Percentiles rank a stretch among this genome's conserved stretches.
Conservation (phyloP, 768 basidiomycete species). For the Suillus bovinus region DNA sequence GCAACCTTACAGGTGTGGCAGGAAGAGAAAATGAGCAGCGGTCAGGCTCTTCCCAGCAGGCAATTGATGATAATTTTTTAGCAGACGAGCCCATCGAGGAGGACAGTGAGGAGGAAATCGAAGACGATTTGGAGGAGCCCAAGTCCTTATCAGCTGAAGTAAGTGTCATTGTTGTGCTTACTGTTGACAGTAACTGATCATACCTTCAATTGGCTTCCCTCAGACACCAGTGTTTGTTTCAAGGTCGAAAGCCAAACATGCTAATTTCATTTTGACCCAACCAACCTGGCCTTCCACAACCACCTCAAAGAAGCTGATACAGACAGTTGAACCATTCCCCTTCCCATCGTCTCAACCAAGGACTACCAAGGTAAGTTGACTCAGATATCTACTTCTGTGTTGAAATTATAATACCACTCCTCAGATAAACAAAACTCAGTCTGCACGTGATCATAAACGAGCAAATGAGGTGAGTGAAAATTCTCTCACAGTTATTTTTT, state of each 20-base stretch:
- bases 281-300: not conserved
- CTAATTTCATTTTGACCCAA: not conserved
- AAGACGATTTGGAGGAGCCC: not conserved
- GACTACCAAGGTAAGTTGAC: not conserved
- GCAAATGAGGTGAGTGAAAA: not conserved
- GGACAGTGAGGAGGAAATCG: not conserved
- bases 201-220: not conserved
- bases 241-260: not conserved
- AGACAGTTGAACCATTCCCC: no score
- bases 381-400: no score
- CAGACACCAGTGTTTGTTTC: not conserved
- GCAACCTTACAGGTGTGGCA: not conserved
- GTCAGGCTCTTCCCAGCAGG: no score
- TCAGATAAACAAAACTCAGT: not conserved
- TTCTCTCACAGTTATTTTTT: not conserved
- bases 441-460: not conserved
- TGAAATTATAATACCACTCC: not conserved
- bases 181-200: not conserved
- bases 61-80: not conserved
- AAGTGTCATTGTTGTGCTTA: not conserved
- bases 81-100: not conserved
- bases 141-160: not conserved
- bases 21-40: no score
- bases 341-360: not conserved
- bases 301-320: not conserved